Evolutionary conservation across 2,329 filamentous ascomycete species (phyloP), one percentile per base, ranked within the genome.

Genomic region (Pezizomycotina sp.): DNA sequence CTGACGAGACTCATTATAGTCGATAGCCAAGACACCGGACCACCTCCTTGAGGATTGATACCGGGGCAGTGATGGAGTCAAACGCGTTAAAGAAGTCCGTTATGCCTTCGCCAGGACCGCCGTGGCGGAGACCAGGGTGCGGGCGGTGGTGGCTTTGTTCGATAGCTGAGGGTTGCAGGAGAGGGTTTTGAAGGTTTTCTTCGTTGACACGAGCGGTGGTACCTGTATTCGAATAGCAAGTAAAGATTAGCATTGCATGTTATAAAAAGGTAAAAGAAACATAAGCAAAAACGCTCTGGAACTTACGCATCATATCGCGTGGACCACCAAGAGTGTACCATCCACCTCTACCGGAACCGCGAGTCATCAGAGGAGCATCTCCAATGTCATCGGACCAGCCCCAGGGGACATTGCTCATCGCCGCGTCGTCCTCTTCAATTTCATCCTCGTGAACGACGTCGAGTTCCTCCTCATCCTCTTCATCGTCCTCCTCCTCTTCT

Each of bases 381-480:
- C 47, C 48, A 29, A 43, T 41, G 36, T 52, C 48, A 31, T 50
- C 49, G 14, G 46, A 37, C 48, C 47, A 52, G 34, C 47, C 49
- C 49, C 50, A 51, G 15, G 50, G 50, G 43, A 49, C 45, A 27
- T 20, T 16, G 36, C 40, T 48, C 42, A 47, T 42, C 19, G 46
- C 47, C 31, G 46, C 48, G 33, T 58, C 60, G 45, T 59, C 60
- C 33, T 57, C 59, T 31, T 60, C 61, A 28, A 60, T 63, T 15
- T 63, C 58, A 13, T 63, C 64, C 38, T 68, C 69, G 31, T 58
- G 60, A 18, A 64, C 64, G 29, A 66, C 63, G 18, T 60, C 61
- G 45, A 64, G 63, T 21, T 62, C 63, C 46, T 69, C 65, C 29
- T 70, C 63, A 9, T 68, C 65, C 30, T 55, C 54, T 13, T 56